Evolutionary conservation across 2,329 filamentous ascomycete species (phyloP).

Genomic region (Blumeriella jaapii): DNA sequence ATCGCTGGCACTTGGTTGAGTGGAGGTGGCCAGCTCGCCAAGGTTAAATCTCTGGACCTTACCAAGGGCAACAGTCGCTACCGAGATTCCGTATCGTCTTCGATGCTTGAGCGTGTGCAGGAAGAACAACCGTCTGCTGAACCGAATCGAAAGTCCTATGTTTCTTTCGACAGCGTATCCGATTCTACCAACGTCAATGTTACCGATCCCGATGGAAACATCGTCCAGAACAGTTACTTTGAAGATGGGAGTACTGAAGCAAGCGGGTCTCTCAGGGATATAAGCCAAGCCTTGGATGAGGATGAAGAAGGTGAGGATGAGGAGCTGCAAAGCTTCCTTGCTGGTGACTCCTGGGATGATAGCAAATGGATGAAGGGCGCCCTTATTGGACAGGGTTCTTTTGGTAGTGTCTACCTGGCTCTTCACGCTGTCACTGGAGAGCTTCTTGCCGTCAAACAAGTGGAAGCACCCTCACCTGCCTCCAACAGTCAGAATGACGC

Average conservation of each 20-base stretch:
- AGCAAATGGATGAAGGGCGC: constrained; percentile 99
- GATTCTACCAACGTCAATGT: constrained; percentile 60
- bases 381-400: constrained; percentile 91
- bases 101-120: constrained; percentile 77
- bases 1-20: constrained; percentile 91
- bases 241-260: constrained; percentile 68
- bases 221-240: constrained; percentile 66
- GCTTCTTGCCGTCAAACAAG: constrained; percentile 96
- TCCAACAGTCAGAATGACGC: constrained; percentile 72
- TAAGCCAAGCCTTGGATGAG: constrained; percentile 75
- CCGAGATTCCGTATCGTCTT: constrained; percentile 81
- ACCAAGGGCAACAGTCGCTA: constrained; percentile 39
- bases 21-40: constrained; percentile 42
- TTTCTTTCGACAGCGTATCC: constrained; percentile 66
- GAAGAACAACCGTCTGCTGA: constrained; percentile 79
- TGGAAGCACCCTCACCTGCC: constrained; percentile 73
- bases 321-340: constrained; percentile 79
- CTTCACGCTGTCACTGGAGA: constrained; percentile 93
- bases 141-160: constrained; percentile 87
- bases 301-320: constrained; percentile 89
- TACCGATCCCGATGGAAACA: constrained; percentile 65
- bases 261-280: constrained; percentile 66
- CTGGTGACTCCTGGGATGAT: constrained; percentile 89
- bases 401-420: constrained; percentile 89
- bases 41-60: constrained; percentile 35